These are phyloP conservation scores for Pseudocercospora vitis DNA, from an alignment of 2,329 filamentous ascomycete species.

Conservation along the genomic window DNA sequence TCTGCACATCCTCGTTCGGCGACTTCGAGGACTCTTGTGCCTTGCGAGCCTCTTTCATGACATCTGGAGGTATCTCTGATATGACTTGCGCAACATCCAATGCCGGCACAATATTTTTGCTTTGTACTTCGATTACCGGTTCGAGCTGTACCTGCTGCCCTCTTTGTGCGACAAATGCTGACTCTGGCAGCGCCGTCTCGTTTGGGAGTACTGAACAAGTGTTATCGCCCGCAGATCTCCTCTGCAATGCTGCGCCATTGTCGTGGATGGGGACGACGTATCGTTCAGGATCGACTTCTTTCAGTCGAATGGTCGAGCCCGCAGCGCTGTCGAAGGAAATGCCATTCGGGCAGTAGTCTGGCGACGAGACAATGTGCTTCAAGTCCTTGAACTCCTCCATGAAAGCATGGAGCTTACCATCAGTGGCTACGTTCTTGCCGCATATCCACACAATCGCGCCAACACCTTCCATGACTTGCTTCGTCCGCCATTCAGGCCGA, in stretches of 20 bases:
- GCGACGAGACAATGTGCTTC: slow-evolving; percentile 75
- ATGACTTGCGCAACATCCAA: slow-evolving; percentile 52
- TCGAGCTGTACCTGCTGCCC: slow-evolving; percentile 41
- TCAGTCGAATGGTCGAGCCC: slow-evolving; percentile 65
- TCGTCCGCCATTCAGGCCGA: slow-evolving; percentile 69
- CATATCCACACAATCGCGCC: slow-evolving; percentile 78
- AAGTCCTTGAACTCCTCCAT: slow-evolving; percentile 61
- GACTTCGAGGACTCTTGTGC: slow-evolving; percentile 41
- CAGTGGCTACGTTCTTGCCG: slow-evolving; percentile 63
- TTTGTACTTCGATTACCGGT: slow-evolving; percentile 44
- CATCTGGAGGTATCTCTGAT: slow-evolving; percentile 45
- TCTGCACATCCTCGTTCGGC: slow-evolving; percentile 48
- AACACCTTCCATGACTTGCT: slow-evolving; percentile 66
- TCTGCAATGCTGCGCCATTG: slow-evolving; percentile 35
- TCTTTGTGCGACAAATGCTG: slow-evolving; percentile 35
- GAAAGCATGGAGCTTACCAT: slow-evolving; percentile 66
- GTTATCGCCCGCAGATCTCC: background rate
- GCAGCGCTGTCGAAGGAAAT: slow-evolving; percentile 69
- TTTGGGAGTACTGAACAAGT: background rate
- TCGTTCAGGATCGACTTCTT: slow-evolving; percentile 69
- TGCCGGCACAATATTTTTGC: slow-evolving; percentile 50
- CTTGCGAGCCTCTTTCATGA: slow-evolving; percentile 55
- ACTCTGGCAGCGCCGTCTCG: slow-evolving; percentile 25
- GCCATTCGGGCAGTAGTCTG: slow-evolving; percentile 73
- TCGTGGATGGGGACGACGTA: slow-evolving; percentile 70